phyloP scores from a whole-genome alignment of 495 filamentous ascomycete genomes.

The Thozetella sp. region DNA sequence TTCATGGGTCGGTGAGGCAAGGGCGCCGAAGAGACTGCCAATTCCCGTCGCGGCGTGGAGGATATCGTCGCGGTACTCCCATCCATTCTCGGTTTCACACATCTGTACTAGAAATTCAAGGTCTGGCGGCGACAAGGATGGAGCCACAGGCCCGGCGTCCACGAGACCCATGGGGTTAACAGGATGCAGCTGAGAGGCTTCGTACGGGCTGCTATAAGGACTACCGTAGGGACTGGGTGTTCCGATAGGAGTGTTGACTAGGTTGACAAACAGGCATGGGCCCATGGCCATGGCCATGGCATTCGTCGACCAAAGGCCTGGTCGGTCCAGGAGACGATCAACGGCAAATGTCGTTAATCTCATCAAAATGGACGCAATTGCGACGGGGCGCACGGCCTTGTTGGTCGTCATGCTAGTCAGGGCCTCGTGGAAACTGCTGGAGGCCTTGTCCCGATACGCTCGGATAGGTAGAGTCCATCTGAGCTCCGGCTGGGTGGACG shows the following conservation, averaged over 20 bases:
- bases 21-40: constrained; percentile 1
- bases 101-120: not conserved
- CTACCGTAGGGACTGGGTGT: not conserved
- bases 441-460: not conserved
- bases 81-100: not conserved
- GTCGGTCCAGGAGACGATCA: not conserved
- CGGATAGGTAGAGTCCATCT: not conserved
- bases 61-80: not conserved
- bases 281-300: not conserved
- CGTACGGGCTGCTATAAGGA: not conserved
- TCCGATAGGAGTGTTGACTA: not conserved
- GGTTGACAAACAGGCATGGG: not conserved
- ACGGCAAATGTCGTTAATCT: not conserved
- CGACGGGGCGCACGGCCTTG: not conserved
- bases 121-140: not conserved
- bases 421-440: not conserved
- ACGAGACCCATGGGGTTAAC: not conserved
- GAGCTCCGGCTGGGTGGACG: not conserved
- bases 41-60: not conserved
- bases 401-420: not conserved
- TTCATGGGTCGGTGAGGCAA: not conserved
- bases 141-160: not conserved
- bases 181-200: not conserved
- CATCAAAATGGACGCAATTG: not conserved
- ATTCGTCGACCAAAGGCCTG: not conserved